Conservation (phyloP, 768 basidiomycete genomes). For the Tricholoma matsutake region DNA sequence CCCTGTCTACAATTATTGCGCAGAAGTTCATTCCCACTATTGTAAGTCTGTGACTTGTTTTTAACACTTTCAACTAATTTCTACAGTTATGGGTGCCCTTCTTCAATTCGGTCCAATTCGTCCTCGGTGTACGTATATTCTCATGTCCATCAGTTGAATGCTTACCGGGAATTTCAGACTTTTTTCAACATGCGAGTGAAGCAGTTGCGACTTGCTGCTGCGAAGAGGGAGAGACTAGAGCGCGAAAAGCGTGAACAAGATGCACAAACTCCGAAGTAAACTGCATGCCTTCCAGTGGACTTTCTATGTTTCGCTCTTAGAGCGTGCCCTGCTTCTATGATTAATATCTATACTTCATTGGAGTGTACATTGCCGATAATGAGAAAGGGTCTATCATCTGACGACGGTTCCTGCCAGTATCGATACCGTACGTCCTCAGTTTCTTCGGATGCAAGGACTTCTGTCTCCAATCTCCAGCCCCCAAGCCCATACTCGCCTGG, state of each 20-base stretch:
- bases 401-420: slow-evolving; percentile 33
- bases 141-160: background rate
- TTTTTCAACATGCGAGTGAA: slow-evolving; percentile 75
- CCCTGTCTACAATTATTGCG: slow-evolving; percentile 69
- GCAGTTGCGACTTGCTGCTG: slow-evolving; percentile 51
- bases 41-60: slow-evolving; percentile 33
- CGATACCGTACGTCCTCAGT: slow-evolving; percentile 23
- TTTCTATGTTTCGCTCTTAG: background rate
- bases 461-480: slow-evolving; percentile 68
- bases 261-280: slow-evolving; percentile 8
- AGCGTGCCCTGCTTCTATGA: background rate
- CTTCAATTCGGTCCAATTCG: slow-evolving; percentile 77
- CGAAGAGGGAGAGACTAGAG: slow-evolving; percentile 44
- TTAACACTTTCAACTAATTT: slow-evolving; percentile 4
- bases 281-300: background rate
- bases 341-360: slow-evolving; percentile 20
- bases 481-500: slow-evolving; percentile 65
- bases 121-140: slow-evolving; percentile 59
- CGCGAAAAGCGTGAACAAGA: slow-evolving; percentile 28
- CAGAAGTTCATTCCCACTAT: slow-evolving; percentile 79
- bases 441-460: slow-evolving; percentile 37
- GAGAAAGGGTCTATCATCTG: slow-evolving; percentile 27
- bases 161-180: slow-evolving; percentile 40
- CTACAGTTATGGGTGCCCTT: slow-evolving; percentile 83
- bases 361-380: slow-evolving; percentile 28